Evolutionary conservation across 257 asterid genomes (phyloP), one percentile per base, ranked within the genome.

Genomic region (Gentiana dahurica): DNA sequence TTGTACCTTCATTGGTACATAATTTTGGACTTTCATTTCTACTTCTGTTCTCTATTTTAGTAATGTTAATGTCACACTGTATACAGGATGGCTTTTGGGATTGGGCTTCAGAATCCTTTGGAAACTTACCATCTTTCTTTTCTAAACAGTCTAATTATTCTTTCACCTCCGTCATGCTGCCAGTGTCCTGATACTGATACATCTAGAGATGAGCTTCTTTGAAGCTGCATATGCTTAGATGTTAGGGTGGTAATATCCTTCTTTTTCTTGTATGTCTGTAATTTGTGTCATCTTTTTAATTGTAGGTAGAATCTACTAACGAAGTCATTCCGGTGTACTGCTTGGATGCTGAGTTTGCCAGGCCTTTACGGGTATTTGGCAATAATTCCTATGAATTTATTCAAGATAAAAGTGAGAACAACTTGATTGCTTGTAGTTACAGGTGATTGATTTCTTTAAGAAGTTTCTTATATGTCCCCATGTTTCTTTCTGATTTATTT

Each of bases 281-380:
- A 39, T n/a, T 2, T 49, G 10, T 8, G n/a, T 46, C 50, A 52
- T 5, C 35, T 36, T 53, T 61, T 55, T 65, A 41, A 48, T 43
- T 36, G 41, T 65, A 91, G 98, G 86, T 83, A 70, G 97, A 91
- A 73, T 75, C 94, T 63, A 66, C 85, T 34, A 91, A 83, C 51
- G 85, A 85, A 73, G 83, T 87, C 68, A 63, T 76, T 34, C 90
- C 94, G 36, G 79, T 91, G 61, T 85, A 81, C 77, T 63, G 85
- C 11, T 62, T 81, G 57, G 56, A 87, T 69, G 95, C 93, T 12
- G 98, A 91, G 81, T 91, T 91, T 75, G 64, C 97, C 36, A 81
- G 74, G 70, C 98, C 98, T 13, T 74, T 91, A 51, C 87, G 98
- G 98, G 68, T 78, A 64, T 91, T 91, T 71, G 97, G 98, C 61